Evolutionary conservation across 1,139 yeast genomes (phyloP).

Genomic region (Pichia sp.): DNA sequence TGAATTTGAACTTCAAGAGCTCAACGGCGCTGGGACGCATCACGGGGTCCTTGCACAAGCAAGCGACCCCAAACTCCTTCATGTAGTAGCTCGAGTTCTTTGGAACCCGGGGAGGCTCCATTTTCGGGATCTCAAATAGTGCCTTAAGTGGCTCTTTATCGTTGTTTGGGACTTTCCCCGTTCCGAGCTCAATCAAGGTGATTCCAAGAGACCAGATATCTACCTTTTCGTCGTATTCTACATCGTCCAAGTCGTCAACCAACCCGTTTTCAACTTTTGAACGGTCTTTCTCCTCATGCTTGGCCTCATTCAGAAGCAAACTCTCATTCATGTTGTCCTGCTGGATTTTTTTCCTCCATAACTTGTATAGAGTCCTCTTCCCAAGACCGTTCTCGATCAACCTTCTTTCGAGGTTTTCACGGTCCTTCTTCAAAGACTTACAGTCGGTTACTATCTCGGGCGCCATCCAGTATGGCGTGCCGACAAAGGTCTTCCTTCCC

Average conservation of each 20-base stretch:
- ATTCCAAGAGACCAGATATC: slow-evolving; percentile 90
- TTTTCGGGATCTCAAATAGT: slow-evolving; percentile 63
- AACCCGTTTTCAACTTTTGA: background rate
- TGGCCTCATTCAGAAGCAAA: background rate
- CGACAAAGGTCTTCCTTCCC: slow-evolving; percentile 70
- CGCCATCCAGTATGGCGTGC: slow-evolving; percentile 94
- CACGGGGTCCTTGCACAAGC: slow-evolving; percentile 60
- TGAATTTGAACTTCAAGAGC: slow-evolving; percentile 58
- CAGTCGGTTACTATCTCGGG: slow-evolving; percentile 62
- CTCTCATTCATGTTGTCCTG: background rate
- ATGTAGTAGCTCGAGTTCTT: slow-evolving; percentile 31
- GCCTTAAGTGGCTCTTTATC: slow-evolving; percentile 73
- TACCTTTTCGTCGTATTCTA: slow-evolving; percentile 72
- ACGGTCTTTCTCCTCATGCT: background rate
- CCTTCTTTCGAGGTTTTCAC: slow-evolving; percentile 11
- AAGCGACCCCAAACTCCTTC: slow-evolving; percentile 59
- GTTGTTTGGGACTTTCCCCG: slow-evolving; percentile 69
- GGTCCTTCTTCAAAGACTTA: slow-evolving; percentile 9
- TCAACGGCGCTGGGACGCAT: slow-evolving; percentile 54
- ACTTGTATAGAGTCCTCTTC: slow-evolving; percentile 11
- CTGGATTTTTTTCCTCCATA: slow-evolving; percentile 16
- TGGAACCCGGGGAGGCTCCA: slow-evolving; percentile 57
- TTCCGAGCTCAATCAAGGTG: slow-evolving; percentile 68
- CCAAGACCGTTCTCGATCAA: slow-evolving; percentile 12
- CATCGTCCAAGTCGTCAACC: slow-evolving; percentile 15